A percentile compares a stretch with the other conserved stretches of the same genome.
phyloP scores from a whole-genome alignment of 2,329 filamentous ascomycete genomes.

The Juglanconis sp. region DNA sequence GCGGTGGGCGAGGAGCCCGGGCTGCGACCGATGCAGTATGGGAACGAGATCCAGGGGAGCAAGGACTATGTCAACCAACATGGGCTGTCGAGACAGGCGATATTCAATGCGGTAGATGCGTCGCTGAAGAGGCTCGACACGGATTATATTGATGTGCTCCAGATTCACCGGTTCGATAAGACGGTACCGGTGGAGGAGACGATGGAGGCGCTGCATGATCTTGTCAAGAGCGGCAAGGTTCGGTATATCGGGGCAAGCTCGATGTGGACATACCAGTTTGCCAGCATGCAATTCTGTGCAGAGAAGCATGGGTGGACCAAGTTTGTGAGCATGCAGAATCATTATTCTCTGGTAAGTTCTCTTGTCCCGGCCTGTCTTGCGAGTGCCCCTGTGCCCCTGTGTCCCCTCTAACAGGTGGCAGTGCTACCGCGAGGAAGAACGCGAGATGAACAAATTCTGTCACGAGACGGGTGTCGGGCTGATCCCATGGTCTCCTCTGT shows the following conservation, averaged over 20 bases:
- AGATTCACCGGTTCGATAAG: constrained; percentile 59
- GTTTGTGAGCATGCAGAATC: constrained; percentile 52
- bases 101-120: constrained; percentile 36
- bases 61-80: background rate
- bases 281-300: constrained; percentile 52
- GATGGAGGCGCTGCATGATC: constrained; percentile 59
- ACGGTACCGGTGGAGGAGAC: constrained; percentile 55
- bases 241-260: constrained; percentile 48
- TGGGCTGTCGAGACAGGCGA: constrained; percentile 32
- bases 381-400: too few species aligned
- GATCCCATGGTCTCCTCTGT: constrained; percentile 36
- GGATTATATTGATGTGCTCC: constrained; percentile 47
- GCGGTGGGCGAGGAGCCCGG: constrained; percentile 33
- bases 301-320: constrained; percentile 57
- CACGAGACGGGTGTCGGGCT: constrained; percentile 30
- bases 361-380: background rate
- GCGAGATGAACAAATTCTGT: constrained; percentile 28
- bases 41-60: constrained; percentile 25
- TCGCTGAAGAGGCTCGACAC: constrained; percentile 31
- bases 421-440: constrained; percentile 3
- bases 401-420: background rate
- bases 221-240: constrained; percentile 56
- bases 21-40: constrained; percentile 33
- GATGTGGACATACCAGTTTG: constrained; percentile 53
- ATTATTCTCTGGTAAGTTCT: background rate